Percentiles rank a stretch among this genome's conserved stretches.
Evolutionary conservation across 805 yeast genomes (phyloP).

Genomic region (Naumovozyma castellii): DNA sequence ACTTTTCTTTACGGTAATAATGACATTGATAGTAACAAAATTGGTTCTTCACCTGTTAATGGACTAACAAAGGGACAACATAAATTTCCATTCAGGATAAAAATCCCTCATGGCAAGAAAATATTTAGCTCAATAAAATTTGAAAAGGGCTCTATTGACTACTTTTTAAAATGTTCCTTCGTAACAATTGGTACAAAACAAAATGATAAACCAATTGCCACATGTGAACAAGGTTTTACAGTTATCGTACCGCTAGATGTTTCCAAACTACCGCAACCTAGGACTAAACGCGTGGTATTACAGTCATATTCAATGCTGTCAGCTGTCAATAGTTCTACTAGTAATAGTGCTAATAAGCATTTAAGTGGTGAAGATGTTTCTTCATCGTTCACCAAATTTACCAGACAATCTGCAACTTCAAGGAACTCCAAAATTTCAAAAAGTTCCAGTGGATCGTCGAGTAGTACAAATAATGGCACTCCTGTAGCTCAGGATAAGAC

Average conservation of each 20-base stretch:
- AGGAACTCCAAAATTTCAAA: slow-evolving; percentile 1
- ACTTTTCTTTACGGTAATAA: slow-evolving; percentile 47
- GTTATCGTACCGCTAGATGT: slow-evolving; percentile 71
- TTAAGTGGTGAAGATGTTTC: slow-evolving; percentile 12
- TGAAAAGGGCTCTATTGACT: slow-evolving; percentile 75
- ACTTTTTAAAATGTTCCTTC: slow-evolving; percentile 35
- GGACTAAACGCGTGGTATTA: slow-evolving; percentile 54
- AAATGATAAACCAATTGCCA: slow-evolving; percentile 20
- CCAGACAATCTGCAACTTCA: slow-evolving; percentile 4
- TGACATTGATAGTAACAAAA: slow-evolving; percentile 1
- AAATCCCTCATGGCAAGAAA: slow-evolving; percentile 50
- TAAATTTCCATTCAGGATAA: slow-evolving; percentile 75
- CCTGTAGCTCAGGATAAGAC: slow-evolving; percentile 14
- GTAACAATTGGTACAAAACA: slow-evolving; percentile 12
- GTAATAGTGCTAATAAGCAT: slow-evolving; percentile 1
- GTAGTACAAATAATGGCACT: neutral
- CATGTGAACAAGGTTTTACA: slow-evolving; percentile 49
- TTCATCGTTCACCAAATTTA: slow-evolving; percentile 19
- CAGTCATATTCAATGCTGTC: slow-evolving; percentile 37
- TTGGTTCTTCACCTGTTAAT: slow-evolving; percentile 6
- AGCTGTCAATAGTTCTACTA: slow-evolving; percentile 10
- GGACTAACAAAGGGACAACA: slow-evolving; percentile 79
- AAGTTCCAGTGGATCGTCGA: neutral
- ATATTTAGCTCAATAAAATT: slow-evolving; percentile 63
- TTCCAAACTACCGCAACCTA: slow-evolving; percentile 52